Percentiles rank a stretch among this genome's conserved stretches.
Evolutionary conservation across 169 alveolate genomes (phyloP).

Genomic region (Plasmodium inui): DNA sequence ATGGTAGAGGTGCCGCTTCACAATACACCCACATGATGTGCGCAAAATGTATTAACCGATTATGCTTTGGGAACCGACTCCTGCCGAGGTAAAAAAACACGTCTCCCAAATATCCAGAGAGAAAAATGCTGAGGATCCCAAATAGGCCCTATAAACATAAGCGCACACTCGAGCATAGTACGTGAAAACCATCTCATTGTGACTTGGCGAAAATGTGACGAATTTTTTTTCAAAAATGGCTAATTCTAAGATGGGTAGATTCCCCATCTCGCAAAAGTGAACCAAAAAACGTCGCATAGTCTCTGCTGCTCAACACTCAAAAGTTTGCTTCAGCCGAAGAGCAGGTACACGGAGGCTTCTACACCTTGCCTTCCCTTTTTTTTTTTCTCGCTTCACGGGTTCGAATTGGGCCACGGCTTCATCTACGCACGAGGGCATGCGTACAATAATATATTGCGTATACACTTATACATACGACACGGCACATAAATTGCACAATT

Average conservation of each 20-base stretch:
- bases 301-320: neutral
- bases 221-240: neutral
- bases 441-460: neutral
- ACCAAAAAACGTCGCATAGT: neutral
- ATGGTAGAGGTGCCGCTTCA: neutral
- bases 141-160: neutral
- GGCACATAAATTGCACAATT: neutral
- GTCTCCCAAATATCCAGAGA: neutral
- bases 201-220: neutral
- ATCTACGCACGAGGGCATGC: neutral
- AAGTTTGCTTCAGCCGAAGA: neutral
- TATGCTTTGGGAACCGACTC: neutral
- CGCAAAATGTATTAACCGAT: neutral
- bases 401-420: neutral
- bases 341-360: neutral
- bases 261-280: neutral
- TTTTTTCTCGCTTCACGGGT: neutral
- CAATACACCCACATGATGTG: neutral
- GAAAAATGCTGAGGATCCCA: neutral
- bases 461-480: neutral
- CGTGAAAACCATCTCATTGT: neutral
- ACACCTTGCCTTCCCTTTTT: neutral
- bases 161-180: neutral
- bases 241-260: neutral
- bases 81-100: neutral